These are phyloP conservation scores for Solidago caesia DNA, from an alignment of 129 eudicot species.

Conservation along the genomic window DNA sequence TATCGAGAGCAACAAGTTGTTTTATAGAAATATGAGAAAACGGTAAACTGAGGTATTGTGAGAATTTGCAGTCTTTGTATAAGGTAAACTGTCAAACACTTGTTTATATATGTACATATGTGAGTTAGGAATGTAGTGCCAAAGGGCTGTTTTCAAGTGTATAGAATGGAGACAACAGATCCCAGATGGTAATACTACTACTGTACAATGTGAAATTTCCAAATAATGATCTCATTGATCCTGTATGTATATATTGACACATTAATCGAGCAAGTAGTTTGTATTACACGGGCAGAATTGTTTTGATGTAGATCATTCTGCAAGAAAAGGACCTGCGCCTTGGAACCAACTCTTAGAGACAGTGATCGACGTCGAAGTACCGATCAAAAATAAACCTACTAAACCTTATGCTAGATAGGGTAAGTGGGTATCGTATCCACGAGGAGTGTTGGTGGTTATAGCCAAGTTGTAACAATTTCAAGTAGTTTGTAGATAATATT, in stretches of 20 bases:
- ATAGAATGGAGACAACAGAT: slow-evolving; percentile 42
- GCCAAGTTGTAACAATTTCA: too few species aligned
- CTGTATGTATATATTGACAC: slow-evolving; percentile 26
- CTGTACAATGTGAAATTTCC: background rate
- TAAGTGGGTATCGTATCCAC: too few species aligned
- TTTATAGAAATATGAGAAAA: slow-evolving; percentile 20
- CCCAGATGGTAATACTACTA: slow-evolving; percentile 22
- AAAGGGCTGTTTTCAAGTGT: slow-evolving; percentile 58
- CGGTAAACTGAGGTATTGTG: slow-evolving; percentile 13
- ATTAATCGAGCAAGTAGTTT: slow-evolving; percentile 7
- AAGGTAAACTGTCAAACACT: background rate
- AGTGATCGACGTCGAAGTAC: too few species aligned
- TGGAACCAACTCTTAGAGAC: too few species aligned
- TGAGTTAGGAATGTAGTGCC: slow-evolving; percentile 15
- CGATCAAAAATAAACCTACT: too few species aligned
- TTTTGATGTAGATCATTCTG: too few species aligned
- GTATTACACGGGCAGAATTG: background rate
- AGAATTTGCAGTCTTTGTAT: slow-evolving; percentile 15
- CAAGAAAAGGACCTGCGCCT: too few species aligned
- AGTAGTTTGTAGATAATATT: too few species aligned
- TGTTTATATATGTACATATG: slow-evolving; percentile 33
- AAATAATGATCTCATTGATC: slow-evolving; percentile 15
- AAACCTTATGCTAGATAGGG: too few species aligned
- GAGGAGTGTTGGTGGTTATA: too few species aligned
- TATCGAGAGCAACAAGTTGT: slow-evolving; percentile 27